A percentile compares a stretch with the other conserved stretches of the same genome.
These are phyloP conservation scores for Globisporangium paddicum DNA, from an alignment of 352 stramenopile species.

Conservation along the genomic window DNA sequence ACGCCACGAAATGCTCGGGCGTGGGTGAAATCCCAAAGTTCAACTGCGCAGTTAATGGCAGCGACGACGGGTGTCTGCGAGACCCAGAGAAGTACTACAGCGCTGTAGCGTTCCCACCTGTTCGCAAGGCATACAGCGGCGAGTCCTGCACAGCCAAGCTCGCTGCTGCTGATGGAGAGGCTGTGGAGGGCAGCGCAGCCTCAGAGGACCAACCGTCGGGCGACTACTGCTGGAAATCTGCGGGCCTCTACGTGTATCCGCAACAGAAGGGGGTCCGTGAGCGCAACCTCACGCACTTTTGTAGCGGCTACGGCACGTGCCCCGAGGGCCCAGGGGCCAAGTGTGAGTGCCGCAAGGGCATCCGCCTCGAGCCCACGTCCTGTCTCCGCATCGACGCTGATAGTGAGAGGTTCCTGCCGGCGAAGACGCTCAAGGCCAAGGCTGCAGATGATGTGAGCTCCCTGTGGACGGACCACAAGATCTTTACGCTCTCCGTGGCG, in stretches of 20 bases:
- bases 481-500: conserved; percentile 3
- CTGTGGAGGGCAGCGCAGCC: conserved; percentile 10
- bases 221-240: conserved; percentile 70
- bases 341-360: conserved; percentile 45
- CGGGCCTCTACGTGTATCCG: conserved; percentile 50
- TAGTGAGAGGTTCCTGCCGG: conserved; percentile 20
- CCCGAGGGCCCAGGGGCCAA: conserved; percentile 42
- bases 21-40: conserved; percentile 14
- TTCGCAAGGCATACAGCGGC: conserved; percentile 49
- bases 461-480: conserved; percentile 5
- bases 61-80: conserved; percentile 16
- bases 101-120: conserved; percentile 39
- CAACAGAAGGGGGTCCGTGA: conserved; percentile 58
- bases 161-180: background rate
- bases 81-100: conserved; percentile 26
- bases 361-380: conserved; percentile 38
- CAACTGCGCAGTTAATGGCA: conserved; percentile 19
- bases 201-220: conserved; percentile 42
- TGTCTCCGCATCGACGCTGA: conserved; percentile 66
- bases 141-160: conserved; percentile 27
- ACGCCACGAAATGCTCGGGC: conserved; percentile 3
- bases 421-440: background rate
- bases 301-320: conserved; percentile 62
- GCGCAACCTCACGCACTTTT: conserved; percentile 54
- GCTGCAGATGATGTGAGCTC: too few species aligned